Evolutionary conservation across 1,284 basidiomycete species (phyloP).

Genomic region (Leccinum pachyderme): DNA sequence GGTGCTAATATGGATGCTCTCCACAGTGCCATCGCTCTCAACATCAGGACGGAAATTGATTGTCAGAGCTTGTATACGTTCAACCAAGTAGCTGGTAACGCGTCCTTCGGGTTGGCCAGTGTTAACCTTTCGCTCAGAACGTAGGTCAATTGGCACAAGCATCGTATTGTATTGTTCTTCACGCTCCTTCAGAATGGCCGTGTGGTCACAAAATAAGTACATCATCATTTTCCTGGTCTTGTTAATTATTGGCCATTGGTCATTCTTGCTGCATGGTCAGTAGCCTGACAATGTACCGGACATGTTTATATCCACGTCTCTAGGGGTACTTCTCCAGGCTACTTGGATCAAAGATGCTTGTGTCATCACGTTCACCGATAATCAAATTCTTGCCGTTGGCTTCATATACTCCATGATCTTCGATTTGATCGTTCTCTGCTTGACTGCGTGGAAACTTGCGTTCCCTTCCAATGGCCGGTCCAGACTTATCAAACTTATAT

Average conservation of each 20-base stretch:
- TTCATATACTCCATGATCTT: conserved; percentile 75
- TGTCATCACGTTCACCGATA: conserved; percentile 54
- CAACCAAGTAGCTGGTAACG: conserved; percentile 69
- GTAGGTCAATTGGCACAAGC: conserved; percentile 37
- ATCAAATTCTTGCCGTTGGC: conserved; percentile 54
- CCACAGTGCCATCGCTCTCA: conserved; percentile 30
- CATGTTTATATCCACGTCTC: conserved; percentile 1
- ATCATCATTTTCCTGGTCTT: conserved; percentile 53
- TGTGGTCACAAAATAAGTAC: conserved; percentile 63
- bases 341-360: conserved; percentile 53
- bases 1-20: background rate
- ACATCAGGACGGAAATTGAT: conserved; percentile 32
- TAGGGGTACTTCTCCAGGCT: conserved; percentile 62
- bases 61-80: conserved; percentile 61
- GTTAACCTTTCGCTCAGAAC: conserved; percentile 78
- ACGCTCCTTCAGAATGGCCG: conserved; percentile 53
- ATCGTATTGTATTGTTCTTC: background rate
- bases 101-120: conserved; percentile 71
- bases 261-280: conserved; percentile 68
- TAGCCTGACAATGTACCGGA: background rate
- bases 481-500: conserved; percentile 62
- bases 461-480: conserved; percentile 44
- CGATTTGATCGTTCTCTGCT: conserved; percentile 58
- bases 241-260: conserved; percentile 74
- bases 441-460: conserved; percentile 62